Conservation (phyloP, 2,329 filamentous ascomycete species). For the Ceratocystis lukuohia region DNA sequence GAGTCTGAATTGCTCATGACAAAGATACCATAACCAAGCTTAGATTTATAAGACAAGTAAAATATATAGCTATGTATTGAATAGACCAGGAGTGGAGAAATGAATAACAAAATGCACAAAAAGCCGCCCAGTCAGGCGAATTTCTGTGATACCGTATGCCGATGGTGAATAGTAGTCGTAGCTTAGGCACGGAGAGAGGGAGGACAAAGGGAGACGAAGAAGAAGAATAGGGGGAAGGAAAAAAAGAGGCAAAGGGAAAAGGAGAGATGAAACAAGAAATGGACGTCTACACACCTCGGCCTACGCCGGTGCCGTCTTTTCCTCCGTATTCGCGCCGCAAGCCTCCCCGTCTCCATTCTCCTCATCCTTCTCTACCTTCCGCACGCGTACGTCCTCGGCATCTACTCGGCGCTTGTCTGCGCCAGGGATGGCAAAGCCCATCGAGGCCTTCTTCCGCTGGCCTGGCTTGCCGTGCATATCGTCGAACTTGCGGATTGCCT, state of each 20-base stretch:
- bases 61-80: too few species aligned
- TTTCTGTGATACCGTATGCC: too few species aligned
- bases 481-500: constrained; percentile 86
- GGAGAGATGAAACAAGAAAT: background rate
- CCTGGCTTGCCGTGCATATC: constrained; percentile 60
- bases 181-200: too few species aligned
- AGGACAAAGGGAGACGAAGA: too few species aligned
- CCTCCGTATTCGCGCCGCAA: background rate
- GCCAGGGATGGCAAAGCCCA: constrained; percentile 43
- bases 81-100: too few species aligned
- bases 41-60: background rate
- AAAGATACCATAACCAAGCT: background rate
- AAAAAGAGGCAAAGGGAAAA: background rate
- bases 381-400: constrained; percentile 35
- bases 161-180: too few species aligned
- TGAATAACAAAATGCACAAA: too few species aligned
- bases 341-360: background rate
- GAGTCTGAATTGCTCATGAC: background rate
- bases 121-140: too few species aligned
- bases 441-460: constrained; percentile 42
- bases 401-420: constrained; percentile 29
- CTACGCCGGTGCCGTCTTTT: background rate
- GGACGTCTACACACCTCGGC: background rate
- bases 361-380: constrained; percentile 19
- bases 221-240: background rate